phyloP scores from a whole-genome alignment of 495 filamentous ascomycete species.

The Tuber melanosporum region DNA sequence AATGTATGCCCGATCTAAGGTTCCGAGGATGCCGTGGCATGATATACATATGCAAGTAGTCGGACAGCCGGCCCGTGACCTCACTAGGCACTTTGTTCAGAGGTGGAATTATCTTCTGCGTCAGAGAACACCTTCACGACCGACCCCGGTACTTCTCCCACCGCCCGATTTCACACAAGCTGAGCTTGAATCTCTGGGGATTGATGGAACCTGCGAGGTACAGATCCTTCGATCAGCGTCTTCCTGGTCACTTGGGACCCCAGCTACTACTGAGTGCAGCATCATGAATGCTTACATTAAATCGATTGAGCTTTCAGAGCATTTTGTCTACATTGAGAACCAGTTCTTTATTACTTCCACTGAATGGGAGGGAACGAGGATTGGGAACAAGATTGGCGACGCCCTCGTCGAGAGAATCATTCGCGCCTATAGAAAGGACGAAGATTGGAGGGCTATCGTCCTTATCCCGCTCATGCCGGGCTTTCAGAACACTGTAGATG shows the following conservation, averaged over 20 bases:
- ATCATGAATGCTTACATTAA: slow-evolving; percentile 96
- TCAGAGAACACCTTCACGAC: slow-evolving; percentile 85
- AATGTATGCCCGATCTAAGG: slow-evolving; percentile 88
- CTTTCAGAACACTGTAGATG: slow-evolving; percentile 94
- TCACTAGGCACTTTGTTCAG: slow-evolving; percentile 97
- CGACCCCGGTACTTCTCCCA: slow-evolving; percentile 86
- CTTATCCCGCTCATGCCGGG: slow-evolving; percentile 94
- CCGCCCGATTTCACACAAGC: slow-evolving; percentile 82
- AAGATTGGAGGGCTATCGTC: slow-evolving; percentile 91
- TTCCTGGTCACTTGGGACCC: slow-evolving; percentile 86
- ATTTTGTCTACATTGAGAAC: slow-evolving; percentile 98
- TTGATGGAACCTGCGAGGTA: slow-evolving; percentile 90
- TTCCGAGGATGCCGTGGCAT: slow-evolving; percentile 97
- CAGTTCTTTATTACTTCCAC: slow-evolving; percentile 98
- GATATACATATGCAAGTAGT: slow-evolving; percentile 98
- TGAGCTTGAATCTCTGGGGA: slow-evolving; percentile 78
- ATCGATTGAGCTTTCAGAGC: slow-evolving; percentile 87
- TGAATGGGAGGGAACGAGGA: slow-evolving; percentile 75
- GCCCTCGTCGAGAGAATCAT: slow-evolving; percentile 88
- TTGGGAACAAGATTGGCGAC: slow-evolving; percentile 91
- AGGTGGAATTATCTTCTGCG: slow-evolving; percentile 97
- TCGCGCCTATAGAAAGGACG: slow-evolving; percentile 71
- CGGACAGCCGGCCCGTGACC: slow-evolving; percentile 87
- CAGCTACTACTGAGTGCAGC: slow-evolving; percentile 75
- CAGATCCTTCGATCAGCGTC: slow-evolving; percentile 88